phyloP scores from a whole-genome alignment of 208 protist genomes.

The Willaertia magna region DNA sequence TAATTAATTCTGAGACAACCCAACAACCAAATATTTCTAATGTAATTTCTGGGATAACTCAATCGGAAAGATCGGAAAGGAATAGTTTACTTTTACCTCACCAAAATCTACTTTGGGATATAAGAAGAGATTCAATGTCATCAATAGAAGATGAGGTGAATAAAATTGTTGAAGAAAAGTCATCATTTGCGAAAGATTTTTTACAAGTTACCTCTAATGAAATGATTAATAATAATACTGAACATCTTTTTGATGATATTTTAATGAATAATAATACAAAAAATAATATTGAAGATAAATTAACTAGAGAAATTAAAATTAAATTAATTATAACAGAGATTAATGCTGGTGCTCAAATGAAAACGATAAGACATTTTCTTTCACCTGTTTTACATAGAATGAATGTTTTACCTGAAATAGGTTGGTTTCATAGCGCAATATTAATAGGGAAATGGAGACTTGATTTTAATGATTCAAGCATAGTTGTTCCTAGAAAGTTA shows the following conservation, averaged over 20 bases:
- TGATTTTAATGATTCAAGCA: background rate
- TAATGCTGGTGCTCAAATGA: background rate
- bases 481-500: background rate
- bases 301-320: background rate
- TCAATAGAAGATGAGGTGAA: background rate
- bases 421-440: background rate
- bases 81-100: background rate
- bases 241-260: background rate
- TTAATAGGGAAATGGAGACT: background rate
- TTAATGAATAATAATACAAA: background rate
- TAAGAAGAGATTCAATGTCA: background rate
- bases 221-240: no score
- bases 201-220: no score
- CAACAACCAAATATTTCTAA: no score
- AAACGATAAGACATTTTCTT: background rate
- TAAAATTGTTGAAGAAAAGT: background rate
- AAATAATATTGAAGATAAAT: background rate
- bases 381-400: background rate
- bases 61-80: no score
- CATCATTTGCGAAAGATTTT: no score
- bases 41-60: no score
- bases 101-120: background rate
- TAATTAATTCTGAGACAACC: no score
- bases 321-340: background rate
- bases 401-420: background rate